A percentile compares a stretch with the other conserved stretches of the same genome.
These are phyloP conservation scores for Puccinia polysora DNA, from an alignment of 1,284 basidiomycete genomes.

Conservation along the genomic window DNA sequence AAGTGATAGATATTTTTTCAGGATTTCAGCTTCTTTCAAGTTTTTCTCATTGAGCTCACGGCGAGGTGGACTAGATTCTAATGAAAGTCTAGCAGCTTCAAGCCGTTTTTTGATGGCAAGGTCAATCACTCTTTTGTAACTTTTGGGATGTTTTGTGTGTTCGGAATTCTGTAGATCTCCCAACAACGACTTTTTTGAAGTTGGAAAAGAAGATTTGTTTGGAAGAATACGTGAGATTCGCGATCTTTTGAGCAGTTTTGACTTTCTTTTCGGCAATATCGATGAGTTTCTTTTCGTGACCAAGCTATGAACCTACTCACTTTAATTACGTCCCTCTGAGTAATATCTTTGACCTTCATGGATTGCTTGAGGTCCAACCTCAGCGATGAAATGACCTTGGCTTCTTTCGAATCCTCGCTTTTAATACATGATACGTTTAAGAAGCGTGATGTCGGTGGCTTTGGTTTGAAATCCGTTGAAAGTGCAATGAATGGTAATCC, in stretches of 20 bases:
- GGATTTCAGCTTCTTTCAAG: conserved; percentile 19
- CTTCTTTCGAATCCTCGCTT: background rate
- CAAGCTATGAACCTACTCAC: background rate
- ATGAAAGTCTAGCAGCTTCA: conserved; percentile 14
- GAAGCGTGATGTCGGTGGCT: conserved; percentile 1
- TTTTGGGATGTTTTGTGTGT: conserved; percentile 13
- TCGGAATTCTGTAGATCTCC: conserved; percentile 26
- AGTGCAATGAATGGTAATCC: too few species aligned
- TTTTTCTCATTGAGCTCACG: conserved; percentile 17
- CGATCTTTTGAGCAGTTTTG: background rate
- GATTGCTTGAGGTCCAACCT: conserved; percentile 20
- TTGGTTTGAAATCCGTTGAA: too few species aligned
- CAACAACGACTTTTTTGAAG: conserved; percentile 11
- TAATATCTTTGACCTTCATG: conserved; percentile 27
- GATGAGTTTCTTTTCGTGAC: background rate
- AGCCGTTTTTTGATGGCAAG: conserved; percentile 9
- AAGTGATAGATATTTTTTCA: conserved; percentile 12
- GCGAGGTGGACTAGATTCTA: conserved; percentile 23
- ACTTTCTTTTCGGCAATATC: background rate
- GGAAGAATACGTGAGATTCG: background rate
- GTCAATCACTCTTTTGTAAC: conserved; percentile 8
- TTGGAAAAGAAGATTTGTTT: background rate
- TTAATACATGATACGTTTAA: background rate
- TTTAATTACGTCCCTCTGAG: conserved; percentile 23
- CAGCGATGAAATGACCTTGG: background rate